A percentile compares a stretch with the other conserved stretches of the same genome.
These are phyloP conservation scores for Geranium rotundifolium DNA, from an alignment of 345 rosid genomes.

Conservation along the genomic window DNA sequence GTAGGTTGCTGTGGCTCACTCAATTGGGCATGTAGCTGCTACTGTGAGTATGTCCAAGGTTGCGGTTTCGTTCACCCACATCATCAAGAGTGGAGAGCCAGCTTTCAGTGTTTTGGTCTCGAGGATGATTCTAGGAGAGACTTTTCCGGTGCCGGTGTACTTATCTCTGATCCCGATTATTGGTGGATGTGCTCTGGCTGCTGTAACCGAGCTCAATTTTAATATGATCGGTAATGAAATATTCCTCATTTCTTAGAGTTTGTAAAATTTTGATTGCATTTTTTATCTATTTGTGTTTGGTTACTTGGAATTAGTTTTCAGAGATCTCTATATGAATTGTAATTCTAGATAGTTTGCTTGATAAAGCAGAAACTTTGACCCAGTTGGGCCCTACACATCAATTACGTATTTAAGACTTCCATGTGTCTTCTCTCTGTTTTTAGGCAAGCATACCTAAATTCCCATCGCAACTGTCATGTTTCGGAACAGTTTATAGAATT, in stretches of 20 bases:
- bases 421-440: background rate
- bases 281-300: background rate
- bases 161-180: conserved; percentile 82
- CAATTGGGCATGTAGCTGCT: conserved; percentile 98
- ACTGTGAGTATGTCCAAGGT: conserved; percentile 99
- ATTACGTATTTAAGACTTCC: background rate
- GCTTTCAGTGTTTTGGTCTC: conserved; percentile 96
- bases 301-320: background rate
- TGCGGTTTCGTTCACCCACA: conserved; percentile 98
- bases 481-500: background rate
- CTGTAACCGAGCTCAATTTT: conserved; percentile 95
- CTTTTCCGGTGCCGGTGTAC: conserved; percentile 71
- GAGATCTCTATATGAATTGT: background rate
- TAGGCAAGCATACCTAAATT: background rate
- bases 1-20: conserved; percentile 97
- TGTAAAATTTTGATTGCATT: background rate
- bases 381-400: too few species aligned
- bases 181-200: conserved; percentile 99
- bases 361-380: too few species aligned
- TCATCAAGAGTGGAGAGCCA: conserved; percentile 97
- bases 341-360: background rate
- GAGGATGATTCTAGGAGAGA: conserved; percentile 77
- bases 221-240: conserved; percentile 69
- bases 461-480: background rate
- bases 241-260: background rate